A percentile compares a stretch with the other conserved stretches of the same genome.
Evolutionary conservation across 139 green algal genomes (phyloP).

Genomic region (Chlamydomonas sphaeroides): DNA sequence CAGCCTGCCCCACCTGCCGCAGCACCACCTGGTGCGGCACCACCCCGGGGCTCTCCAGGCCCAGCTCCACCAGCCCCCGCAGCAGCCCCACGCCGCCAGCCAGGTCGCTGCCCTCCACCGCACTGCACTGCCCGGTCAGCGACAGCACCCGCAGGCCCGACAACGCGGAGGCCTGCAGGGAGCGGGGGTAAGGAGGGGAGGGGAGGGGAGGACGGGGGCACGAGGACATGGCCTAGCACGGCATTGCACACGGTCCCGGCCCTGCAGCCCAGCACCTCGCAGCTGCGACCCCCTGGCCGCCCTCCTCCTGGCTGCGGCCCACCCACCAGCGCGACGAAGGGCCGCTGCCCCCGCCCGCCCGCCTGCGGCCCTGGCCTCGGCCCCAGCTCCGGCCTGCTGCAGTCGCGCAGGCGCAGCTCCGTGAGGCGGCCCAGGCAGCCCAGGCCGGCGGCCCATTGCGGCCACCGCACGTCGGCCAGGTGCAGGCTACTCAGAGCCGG

Average conservation of each 20-base stretch:
- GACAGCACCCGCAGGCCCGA: slow-evolving; percentile 1
- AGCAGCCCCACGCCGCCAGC: not conserved
- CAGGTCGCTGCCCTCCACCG: not conserved
- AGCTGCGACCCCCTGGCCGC: no score
- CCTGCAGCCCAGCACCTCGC: no score
- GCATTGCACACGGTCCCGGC: no score
- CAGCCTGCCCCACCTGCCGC: not conserved
- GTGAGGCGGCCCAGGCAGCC: not conserved
- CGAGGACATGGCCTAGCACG: no score
- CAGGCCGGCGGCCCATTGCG: not conserved
- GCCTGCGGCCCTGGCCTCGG: not conserved
- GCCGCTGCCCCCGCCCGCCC: no score
- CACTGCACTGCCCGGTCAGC: not conserved
- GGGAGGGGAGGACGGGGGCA: not conserved
- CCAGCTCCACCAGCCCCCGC: not conserved
- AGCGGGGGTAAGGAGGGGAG: not conserved
- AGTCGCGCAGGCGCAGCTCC: slow-evolving; percentile 6
- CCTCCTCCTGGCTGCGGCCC: no score
- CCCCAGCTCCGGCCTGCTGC: not conserved
- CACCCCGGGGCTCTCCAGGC: not conserved
- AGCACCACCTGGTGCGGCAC: slow-evolving; percentile 30
- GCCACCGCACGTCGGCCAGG: not conserved
- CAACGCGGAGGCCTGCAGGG: not conserved
- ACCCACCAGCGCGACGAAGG: not conserved
- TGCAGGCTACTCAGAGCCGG: not conserved